Evolutionary conservation across 352 stramenopile genomes (phyloP).

Genomic region (Blastocystis sp.): DNA sequence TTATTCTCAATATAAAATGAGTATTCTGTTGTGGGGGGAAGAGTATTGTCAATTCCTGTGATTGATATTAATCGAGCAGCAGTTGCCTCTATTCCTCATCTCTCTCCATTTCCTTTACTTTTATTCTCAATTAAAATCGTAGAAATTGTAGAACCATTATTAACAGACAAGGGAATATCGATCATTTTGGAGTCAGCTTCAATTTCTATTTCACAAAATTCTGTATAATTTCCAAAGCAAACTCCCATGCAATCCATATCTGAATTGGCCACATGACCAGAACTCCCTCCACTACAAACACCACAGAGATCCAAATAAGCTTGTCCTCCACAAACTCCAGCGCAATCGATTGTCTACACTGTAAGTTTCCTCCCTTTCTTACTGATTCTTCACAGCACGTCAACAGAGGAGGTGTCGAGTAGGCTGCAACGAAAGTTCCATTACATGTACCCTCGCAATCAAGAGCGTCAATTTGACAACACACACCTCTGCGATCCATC

Average conservation of each 20-base stretch:
- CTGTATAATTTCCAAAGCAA: neutral
- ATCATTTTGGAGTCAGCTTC: neutral
- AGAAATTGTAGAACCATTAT: neutral
- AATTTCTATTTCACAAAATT: neutral
- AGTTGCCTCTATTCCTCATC: neutral
- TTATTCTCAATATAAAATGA: neutral
- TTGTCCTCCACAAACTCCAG: neutral
- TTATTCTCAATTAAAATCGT: neutral
- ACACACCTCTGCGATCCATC: neutral
- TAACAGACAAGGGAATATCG: neutral
- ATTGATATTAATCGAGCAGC: neutral
- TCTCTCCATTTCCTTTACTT: neutral
- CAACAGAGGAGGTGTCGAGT: neutral
- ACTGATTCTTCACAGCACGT: neutral
- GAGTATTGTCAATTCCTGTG: neutral
- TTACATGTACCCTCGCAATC: neutral
- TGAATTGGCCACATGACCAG: neutral
- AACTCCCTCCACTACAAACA: neutral
- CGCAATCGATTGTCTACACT: neutral
- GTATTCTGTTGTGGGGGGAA: neutral
- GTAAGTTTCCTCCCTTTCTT: neutral
- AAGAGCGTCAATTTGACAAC: neutral
- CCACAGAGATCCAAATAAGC: neutral
- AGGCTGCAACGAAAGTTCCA: neutral
- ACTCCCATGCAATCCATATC: neutral